Percentiles rank a stretch among this genome's conserved stretches.
Evolutionary conservation across 805 yeast species (phyloP).

Genomic region (Suhomyces vadensis): DNA sequence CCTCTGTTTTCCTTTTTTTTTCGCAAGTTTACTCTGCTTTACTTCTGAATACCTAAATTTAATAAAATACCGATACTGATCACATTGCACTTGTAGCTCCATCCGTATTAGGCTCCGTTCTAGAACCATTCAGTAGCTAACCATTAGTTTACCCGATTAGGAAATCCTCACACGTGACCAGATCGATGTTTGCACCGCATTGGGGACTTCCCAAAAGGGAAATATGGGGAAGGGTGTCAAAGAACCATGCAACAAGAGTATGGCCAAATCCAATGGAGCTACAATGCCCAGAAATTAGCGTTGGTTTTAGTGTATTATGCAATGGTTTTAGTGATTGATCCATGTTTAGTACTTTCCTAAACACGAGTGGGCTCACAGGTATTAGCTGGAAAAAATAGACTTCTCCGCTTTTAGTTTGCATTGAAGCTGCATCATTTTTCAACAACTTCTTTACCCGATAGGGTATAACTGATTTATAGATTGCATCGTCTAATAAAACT

Average conservation of each 20-base stretch:
- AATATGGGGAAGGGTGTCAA: not conserved
- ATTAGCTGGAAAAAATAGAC: not conserved
- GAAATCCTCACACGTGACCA: not conserved
- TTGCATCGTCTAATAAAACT: no score
- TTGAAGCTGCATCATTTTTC: no score
- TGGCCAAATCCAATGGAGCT: no score
- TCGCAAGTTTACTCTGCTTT: not conserved
- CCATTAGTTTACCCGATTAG: not conserved
- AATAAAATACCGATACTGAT: not conserved
- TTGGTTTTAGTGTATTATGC: not conserved
- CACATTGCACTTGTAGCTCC: not conserved
- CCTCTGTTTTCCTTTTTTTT: not conserved
- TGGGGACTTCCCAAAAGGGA: not conserved
- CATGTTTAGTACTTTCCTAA: not conserved
- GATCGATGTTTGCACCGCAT: not conserved
- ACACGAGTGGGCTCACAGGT: not conserved
- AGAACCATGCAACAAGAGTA: no score
- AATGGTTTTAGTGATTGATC: not conserved
- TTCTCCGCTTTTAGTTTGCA: conserved; percentile 1
- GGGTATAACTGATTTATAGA: no score
- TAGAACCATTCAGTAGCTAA: no score
- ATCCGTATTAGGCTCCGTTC: no score
- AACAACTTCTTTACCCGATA: no score
- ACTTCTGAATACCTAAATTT: conserved; percentile 2
- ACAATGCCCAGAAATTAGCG: no score